phyloP scores from a whole-genome alignment of 805 yeast species.

The Wickerhamiella vanderwaltii region DNA sequence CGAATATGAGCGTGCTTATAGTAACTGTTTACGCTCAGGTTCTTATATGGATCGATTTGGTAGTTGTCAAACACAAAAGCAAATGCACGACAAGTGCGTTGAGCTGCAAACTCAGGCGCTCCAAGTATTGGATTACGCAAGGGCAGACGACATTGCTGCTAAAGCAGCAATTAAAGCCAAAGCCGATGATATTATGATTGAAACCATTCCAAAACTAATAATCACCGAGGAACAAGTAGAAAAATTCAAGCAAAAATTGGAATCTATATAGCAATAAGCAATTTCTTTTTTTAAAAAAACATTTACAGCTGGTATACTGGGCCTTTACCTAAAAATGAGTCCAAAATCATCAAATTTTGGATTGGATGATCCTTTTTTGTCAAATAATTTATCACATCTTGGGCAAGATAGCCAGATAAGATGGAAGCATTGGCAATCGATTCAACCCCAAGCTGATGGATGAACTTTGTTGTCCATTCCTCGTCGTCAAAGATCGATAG shows the following conservation, averaged over 20 bases:
- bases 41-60: constrained; percentile 19
- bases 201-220: constrained; percentile 18
- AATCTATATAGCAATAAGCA: too few species aligned
- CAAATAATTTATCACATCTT: constrained; percentile 74
- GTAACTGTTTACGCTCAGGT: constrained; percentile 23
- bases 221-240: constrained; percentile 19
- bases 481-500: constrained; percentile 33
- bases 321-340: constrained; percentile 58
- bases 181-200: constrained; percentile 26
- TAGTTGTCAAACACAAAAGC: constrained; percentile 20
- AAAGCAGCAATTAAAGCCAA: constrained; percentile 17
- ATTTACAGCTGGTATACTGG: constrained; percentile 47
- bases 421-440: constrained; percentile 77
- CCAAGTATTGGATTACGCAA: constrained; percentile 20
- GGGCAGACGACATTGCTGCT: constrained; percentile 15
- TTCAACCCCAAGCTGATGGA: constrained; percentile 37
- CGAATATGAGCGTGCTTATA: constrained; percentile 23
- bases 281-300: too few species aligned
- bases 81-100: constrained; percentile 22
- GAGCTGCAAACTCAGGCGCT: constrained; percentile 24
- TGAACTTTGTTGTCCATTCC: constrained; percentile 26
- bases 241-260: constrained; percentile 16
- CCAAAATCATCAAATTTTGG: constrained; percentile 67
- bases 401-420: constrained; percentile 80
- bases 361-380: constrained; percentile 69